These are phyloP conservation scores for Candida schatavii DNA, from an alignment of 805 yeast genomes.

Conservation along the genomic window DNA sequence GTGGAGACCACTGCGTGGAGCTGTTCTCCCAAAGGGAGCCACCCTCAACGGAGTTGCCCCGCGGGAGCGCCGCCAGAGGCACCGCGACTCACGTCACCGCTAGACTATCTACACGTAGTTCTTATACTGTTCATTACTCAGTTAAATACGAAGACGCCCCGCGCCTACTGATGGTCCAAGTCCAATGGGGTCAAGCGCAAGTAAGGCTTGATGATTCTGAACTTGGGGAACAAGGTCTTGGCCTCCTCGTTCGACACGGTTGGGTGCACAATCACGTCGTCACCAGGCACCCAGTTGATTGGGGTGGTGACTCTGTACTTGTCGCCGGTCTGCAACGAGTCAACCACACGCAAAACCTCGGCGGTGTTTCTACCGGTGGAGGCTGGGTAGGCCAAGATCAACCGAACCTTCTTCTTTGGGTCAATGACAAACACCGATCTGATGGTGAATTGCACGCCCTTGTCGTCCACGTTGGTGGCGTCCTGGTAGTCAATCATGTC, in stretches of 20 bases:
- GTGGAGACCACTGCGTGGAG: no score
- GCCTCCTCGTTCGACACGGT: conserved; percentile 60
- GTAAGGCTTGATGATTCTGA: conserved; percentile 86
- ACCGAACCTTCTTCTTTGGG: conserved; percentile 60
- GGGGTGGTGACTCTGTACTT: conserved; percentile 64
- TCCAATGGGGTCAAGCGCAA: conserved; percentile 62
- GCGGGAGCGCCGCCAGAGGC: no score
- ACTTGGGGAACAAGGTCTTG: conserved; percentile 76
- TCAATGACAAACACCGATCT: conserved; percentile 73
- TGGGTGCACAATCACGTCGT: conserved; percentile 73
- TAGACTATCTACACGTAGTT: no score
- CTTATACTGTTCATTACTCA: no score
- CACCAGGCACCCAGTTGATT: conserved; percentile 69
- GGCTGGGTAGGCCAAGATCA: conserved; percentile 67
- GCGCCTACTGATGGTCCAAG: conserved; percentile 4
- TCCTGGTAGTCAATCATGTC: conserved; percentile 75
- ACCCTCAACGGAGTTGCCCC: no score
- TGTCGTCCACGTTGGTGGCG: conserved; percentile 62
- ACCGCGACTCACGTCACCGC: no score
- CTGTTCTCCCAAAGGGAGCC: no score
- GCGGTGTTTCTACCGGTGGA: conserved; percentile 76
- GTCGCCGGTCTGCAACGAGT: conserved; percentile 66
- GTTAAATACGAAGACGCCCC: no score
- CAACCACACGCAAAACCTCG: conserved; percentile 67
- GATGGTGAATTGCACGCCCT: conserved; percentile 72